A percentile compares a stretch with the other conserved stretches of the same genome.
These are phyloP conservation scores for Boletus speciosus DNA, from an alignment of 768 basidiomycete species.

Conservation along the genomic window DNA sequence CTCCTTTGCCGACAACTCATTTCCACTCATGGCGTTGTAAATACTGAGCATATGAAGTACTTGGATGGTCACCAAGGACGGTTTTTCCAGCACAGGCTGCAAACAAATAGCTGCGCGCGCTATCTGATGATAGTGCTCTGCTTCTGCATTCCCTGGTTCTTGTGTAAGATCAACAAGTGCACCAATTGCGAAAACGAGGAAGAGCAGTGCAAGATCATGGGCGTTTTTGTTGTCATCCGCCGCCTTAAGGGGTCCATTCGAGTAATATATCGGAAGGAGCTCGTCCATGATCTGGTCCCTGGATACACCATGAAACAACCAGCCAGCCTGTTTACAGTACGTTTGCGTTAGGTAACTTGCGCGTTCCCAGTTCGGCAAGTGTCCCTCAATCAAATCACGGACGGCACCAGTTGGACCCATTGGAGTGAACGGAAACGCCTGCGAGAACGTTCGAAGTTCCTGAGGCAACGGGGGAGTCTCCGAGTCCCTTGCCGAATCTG, in stretches of 20 bases:
- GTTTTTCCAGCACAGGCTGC: slow-evolving; percentile 68
- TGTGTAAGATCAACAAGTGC: slow-evolving; percentile 40
- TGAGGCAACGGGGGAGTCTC: slow-evolving; percentile 30
- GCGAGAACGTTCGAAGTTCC: slow-evolving; percentile 47
- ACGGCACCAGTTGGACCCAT: slow-evolving; percentile 46
- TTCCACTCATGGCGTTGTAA: slow-evolving; percentile 68
- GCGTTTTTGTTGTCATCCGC: slow-evolving; percentile 41
- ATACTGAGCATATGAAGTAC: slow-evolving; percentile 64
- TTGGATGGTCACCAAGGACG: slow-evolving; percentile 68
- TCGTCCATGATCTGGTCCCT: slow-evolving; percentile 43
- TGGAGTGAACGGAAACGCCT: slow-evolving; percentile 63
- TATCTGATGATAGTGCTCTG: slow-evolving; percentile 65
- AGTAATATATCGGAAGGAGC: slow-evolving; percentile 42
- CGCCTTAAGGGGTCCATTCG: slow-evolving; percentile 14
- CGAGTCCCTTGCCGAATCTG: slow-evolving; percentile 28
- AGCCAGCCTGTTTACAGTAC: slow-evolving; percentile 47
- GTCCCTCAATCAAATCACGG: slow-evolving; percentile 47
- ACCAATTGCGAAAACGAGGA: slow-evolving; percentile 50
- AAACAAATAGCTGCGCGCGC: slow-evolving; percentile 62
- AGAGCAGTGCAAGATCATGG: slow-evolving; percentile 50
- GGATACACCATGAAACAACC: slow-evolving; percentile 50
- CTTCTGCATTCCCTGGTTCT: slow-evolving; percentile 36
- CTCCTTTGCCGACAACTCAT: slow-evolving; percentile 51
- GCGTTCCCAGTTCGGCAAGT: slow-evolving; percentile 52
- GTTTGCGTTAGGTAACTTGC: slow-evolving; percentile 43